A percentile compares a stretch with the other conserved stretches of the same genome.
Conservation (phyloP, 352 stramenopile genomes). For the Phytopythium litorale region DNA sequence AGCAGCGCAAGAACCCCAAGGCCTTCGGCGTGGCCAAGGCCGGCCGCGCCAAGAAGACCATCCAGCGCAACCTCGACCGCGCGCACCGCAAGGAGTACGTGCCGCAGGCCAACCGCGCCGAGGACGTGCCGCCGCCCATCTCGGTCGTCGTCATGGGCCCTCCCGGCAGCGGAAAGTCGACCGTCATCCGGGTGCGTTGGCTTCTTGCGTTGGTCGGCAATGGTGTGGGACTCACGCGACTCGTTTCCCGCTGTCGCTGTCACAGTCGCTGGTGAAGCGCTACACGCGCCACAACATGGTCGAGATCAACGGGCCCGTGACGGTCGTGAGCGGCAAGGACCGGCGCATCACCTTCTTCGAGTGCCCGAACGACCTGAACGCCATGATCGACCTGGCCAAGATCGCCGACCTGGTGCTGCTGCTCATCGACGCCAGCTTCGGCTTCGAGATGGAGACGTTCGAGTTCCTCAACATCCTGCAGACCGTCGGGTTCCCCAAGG, state of each 20-base stretch:
- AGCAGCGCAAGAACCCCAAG: slow-evolving; percentile 95
- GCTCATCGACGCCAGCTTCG: slow-evolving; percentile 99
- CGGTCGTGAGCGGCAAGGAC: slow-evolving; percentile 97
- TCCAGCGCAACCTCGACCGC: slow-evolving; percentile 98
- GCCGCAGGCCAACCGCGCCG: slow-evolving; percentile 72
- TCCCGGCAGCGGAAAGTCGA: slow-evolving; percentile 96
- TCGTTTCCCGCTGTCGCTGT: not conserved
- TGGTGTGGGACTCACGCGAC: not conserved
- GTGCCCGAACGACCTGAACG: slow-evolving; percentile 94
- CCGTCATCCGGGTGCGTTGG: slow-evolving; percentile 87
- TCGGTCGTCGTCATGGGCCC: slow-evolving; percentile 98
- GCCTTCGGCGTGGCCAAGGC: slow-evolving; percentile 98
- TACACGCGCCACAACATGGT: slow-evolving; percentile 98
- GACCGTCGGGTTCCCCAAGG: slow-evolving; percentile 86
- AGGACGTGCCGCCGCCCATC: slow-evolving; percentile 90
- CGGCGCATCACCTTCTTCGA: slow-evolving; percentile 98
- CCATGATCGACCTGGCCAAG: slow-evolving; percentile 97
- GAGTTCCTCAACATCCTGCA: slow-evolving; percentile 99
- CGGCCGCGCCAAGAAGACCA: slow-evolving; percentile 92
- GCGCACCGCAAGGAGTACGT: slow-evolving; percentile 98
- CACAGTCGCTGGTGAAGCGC: slow-evolving; percentile 94
- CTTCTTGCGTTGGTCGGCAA: not conserved
- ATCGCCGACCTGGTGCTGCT: slow-evolving; percentile 98
- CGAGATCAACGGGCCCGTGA: slow-evolving; percentile 97
- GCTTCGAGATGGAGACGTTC: slow-evolving; percentile 99